Evolutionary conservation across 805 yeast genomes (phyloP).

Genomic region (Wickerhamomyces chaumierensis): DNA sequence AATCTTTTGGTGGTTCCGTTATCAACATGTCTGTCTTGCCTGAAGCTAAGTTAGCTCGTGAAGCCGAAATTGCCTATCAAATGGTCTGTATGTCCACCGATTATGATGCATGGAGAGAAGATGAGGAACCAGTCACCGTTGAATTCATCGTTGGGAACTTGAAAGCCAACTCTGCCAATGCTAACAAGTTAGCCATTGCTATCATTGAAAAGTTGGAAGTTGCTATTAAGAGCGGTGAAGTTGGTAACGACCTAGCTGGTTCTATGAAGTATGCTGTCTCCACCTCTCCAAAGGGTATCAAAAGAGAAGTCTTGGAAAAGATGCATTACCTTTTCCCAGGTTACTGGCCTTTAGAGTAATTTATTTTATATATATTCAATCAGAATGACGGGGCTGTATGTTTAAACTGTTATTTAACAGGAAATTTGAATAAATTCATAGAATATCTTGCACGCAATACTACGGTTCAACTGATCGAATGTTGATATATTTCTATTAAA

Average conservation of each 20-base stretch:
- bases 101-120: constrained; percentile 96
- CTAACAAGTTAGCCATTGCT: constrained; percentile 62
- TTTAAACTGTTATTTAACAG: no score
- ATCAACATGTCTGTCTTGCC: constrained; percentile 97
- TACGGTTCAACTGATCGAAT: no score
- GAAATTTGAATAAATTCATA: no score
- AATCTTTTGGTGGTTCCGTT: constrained; percentile 84
- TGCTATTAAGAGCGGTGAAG: constrained; percentile 42
- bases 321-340: constrained; percentile 88
- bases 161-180: constrained; percentile 78
- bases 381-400: no score
- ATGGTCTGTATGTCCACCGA: constrained; percentile 99
- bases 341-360: constrained; percentile 55
- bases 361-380: no score
- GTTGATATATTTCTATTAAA: no score
- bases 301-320: constrained; percentile 60
- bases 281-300: constrained; percentile 65
- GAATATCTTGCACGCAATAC: no score
- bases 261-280: constrained; percentile 73
- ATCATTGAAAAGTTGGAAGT: constrained; percentile 58
- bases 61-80: constrained; percentile 93
- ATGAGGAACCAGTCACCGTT: constrained; percentile 95
- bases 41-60: constrained; percentile 94
- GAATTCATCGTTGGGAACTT: constrained; percentile 90
- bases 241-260: constrained; percentile 66